Evolutionary conservation across 83 land plant species (phyloP), one percentile per base, ranked within the genome.

Genomic region (Picea abies): DNA sequence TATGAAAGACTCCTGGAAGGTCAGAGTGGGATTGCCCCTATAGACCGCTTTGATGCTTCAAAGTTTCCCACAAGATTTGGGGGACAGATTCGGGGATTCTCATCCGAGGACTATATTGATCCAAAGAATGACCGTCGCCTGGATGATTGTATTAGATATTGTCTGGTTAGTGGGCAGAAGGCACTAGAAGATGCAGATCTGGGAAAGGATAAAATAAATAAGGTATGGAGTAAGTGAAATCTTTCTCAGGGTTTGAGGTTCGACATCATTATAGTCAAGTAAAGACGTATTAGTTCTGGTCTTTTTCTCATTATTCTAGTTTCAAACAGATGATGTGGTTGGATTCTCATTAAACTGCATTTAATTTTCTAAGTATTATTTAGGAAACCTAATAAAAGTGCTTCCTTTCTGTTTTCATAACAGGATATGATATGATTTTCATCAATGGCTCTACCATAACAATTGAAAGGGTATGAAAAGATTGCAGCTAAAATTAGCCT

Each of bases 151-250:
- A 79, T 91, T 62, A 78, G 95, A 58, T 94, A 91, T 76, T 88
- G 95, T 83, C 77, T 94, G 60, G 97, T 93, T 25, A 90, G 93
- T 39, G 97, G 96, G 2, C 91, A 93, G 90, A 94, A 91, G 84
- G 95, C 94, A 2, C 85, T 94, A 16, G 92, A 90, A 60, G 69
- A 86, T 63, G 97, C 92, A 12, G 76, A 60, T 16, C 70, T 87
- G 63, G 84, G 66, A 15, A 41, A 19, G 6, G 83, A 84, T 16
- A 80, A 84, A 15, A 35, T 86, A 41, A n/a, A 79, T 14, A 19
- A 77, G 81, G 96, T 83, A 84, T 14, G 41, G 44, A 26, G 1
- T 78, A 3, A 0, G 56, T 44, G 58, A 20, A 52, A 14, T 25
- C 56, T 52, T 44, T 9, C 25, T 6, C 47, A 39, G 39, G 47